These are phyloP conservation scores for Alternaria triticina DNA, from an alignment of 2,329 filamentous ascomycete genomes.

Conservation along the genomic window DNA sequence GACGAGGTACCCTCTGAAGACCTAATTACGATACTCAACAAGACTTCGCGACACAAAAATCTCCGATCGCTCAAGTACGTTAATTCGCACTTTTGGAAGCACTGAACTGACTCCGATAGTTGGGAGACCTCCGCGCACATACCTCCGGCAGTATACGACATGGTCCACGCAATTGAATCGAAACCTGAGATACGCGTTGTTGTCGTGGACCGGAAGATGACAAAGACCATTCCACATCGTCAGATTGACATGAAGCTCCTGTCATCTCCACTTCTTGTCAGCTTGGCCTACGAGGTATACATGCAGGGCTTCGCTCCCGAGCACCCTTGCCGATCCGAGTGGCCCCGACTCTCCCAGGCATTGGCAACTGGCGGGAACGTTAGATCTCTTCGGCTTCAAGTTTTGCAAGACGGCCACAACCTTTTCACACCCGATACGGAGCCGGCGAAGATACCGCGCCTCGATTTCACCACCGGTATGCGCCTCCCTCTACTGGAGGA, in stretches of 20 bases:
- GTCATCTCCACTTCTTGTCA: not conserved
- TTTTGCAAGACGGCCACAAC: not conserved
- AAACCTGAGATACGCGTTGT: not conserved
- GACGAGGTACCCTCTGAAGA: not conserved
- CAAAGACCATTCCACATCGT: not conserved
- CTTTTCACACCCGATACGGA: not conserved
- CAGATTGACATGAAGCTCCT: not conserved
- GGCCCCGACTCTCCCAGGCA: not conserved
- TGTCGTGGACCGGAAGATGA: not conserved
- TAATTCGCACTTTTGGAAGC: too few relatives aligned
- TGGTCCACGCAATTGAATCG: not conserved
- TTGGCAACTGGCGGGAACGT: not conserved
- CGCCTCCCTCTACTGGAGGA: not conserved
- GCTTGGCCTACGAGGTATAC: not conserved
- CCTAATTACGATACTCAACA: not conserved
- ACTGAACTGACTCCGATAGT: not conserved
- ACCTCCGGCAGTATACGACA: not conserved
- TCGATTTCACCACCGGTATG: not conserved
- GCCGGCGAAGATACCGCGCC: not conserved
- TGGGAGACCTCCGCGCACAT: not conserved
- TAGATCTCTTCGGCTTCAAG: not conserved
- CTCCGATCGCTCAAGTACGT: not conserved
- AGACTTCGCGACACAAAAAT: not conserved
- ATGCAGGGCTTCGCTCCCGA: not conserved
- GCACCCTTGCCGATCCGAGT: not conserved